Evolutionary conservation across 441 rosid genomes (phyloP).

Genomic region (Corymbia calophylla): DNA sequence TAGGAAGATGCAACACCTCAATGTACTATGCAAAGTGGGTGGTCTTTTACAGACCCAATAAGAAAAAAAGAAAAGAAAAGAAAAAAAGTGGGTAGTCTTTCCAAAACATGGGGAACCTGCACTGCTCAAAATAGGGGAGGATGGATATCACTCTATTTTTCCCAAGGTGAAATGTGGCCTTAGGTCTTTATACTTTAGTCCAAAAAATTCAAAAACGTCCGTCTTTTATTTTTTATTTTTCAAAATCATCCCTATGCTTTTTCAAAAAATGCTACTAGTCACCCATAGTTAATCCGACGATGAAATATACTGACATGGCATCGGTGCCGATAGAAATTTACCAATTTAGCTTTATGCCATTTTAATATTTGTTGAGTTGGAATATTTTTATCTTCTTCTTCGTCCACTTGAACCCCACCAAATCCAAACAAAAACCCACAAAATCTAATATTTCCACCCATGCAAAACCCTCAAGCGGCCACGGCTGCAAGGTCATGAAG

Average conservation of each 20-base stretch:
- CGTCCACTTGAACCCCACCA: accelerated
- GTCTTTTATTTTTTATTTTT: background rate
- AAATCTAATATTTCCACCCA: background rate
- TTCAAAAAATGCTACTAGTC: background rate
- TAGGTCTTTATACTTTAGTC: background rate
- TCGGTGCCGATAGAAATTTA: background rate
- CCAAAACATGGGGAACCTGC: background rate
- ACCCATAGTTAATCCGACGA: accelerated
- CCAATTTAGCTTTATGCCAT: background rate
- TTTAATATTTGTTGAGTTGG: background rate
- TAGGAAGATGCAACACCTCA: background rate
- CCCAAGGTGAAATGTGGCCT: background rate
- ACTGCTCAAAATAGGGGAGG: accelerated
- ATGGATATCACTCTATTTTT: background rate
- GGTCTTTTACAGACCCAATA: no score
- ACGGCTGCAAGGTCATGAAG: background rate
- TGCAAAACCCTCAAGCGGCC: background rate
- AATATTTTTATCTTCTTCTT: background rate
- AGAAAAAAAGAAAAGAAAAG: no score
- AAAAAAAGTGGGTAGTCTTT: background rate
- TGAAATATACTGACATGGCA: accelerated
- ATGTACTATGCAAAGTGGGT: background rate
- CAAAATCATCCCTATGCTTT: background rate
- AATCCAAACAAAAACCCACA: background rate
- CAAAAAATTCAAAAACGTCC: background rate